Conservation (phyloP, 495 filamentous ascomycete species). For the Aspergillus heteromorphus region DNA sequence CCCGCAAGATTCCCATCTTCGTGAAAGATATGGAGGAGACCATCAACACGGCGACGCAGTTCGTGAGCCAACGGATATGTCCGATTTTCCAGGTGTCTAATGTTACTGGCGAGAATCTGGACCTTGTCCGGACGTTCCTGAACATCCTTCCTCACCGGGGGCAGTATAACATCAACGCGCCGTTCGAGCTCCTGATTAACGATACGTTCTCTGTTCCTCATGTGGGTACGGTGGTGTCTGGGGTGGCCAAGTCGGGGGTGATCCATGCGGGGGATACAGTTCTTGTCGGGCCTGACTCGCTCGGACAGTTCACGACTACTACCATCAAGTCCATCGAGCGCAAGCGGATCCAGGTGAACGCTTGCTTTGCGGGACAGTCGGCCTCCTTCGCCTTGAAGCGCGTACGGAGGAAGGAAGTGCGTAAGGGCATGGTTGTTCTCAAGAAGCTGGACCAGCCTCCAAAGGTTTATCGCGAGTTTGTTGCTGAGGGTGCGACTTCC, state of each 20-base stretch:
- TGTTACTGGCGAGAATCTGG: conserved; percentile 83
- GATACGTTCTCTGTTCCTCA: conserved; percentile 99
- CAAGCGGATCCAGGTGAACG: conserved; percentile 86
- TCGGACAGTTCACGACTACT: conserved; percentile 88
- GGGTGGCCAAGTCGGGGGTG: conserved; percentile 78
- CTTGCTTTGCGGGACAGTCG: conserved; percentile 85
- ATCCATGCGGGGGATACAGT: conserved; percentile 89
- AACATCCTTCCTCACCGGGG: conserved; percentile 96
- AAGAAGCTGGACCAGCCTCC: conserved; percentile 68
- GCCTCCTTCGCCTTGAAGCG: conserved; percentile 87
- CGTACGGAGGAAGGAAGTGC: conserved; percentile 83
- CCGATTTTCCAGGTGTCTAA: conserved; percentile 98
- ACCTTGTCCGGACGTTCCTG: conserved; percentile 79
- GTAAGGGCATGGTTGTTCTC: conserved; percentile 97
- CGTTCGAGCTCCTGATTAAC: conserved; percentile 95
- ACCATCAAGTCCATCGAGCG: conserved; percentile 90
- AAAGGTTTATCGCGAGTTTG: conserved; percentile 87
- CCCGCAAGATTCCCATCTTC: conserved; percentile 95
- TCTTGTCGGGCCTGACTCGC: conserved; percentile 82
- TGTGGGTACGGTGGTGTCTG: conserved; percentile 92
- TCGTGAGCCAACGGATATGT: conserved; percentile 91
- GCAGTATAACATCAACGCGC: conserved; percentile 78
- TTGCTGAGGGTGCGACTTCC: conserved; percentile 68
- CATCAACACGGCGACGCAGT: conserved; percentile 92
- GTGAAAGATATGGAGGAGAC: conserved; percentile 88